Conservation (phyloP, 2,329 filamentous ascomycete species). For the Hirsutella minnesotensis region DNA sequence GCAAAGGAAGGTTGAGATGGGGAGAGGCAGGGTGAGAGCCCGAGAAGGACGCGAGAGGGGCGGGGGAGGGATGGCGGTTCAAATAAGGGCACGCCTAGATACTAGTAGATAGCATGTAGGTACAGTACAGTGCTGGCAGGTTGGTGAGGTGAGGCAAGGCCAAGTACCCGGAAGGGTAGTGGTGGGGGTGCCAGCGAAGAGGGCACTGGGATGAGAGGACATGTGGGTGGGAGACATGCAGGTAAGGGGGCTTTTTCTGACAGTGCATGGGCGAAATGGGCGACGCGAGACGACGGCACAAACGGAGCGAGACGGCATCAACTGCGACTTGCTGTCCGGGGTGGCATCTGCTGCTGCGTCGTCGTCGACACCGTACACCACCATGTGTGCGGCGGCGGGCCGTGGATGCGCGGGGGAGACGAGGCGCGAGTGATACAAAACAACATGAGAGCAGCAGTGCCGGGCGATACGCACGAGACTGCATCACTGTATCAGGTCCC, state of each 20-base stretch:
- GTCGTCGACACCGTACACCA: too few species aligned
- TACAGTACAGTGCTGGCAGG: background rate
- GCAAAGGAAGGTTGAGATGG: slow-evolving; percentile 8
- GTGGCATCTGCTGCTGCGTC: too few species aligned
- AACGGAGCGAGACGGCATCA: slow-evolving; percentile 11
- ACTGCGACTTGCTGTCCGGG: too few species aligned
- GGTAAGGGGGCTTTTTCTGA: slow-evolving; percentile 25
- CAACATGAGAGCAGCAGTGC: too few species aligned
- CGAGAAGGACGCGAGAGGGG: slow-evolving; percentile 12
- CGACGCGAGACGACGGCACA: too few species aligned
- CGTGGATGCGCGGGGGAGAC: too few species aligned
- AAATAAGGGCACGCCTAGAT: slow-evolving; percentile 14
- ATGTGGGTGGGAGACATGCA: slow-evolving; percentile 34
- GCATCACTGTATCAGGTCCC: too few species aligned
- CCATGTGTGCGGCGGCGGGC: too few species aligned
- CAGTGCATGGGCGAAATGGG: slow-evolving; percentile 20
- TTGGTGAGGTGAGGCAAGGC: background rate
- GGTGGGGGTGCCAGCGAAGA: slow-evolving; percentile 23
- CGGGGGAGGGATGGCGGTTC: slow-evolving; percentile 14
- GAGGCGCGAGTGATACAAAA: too few species aligned
- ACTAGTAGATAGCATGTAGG: background rate
- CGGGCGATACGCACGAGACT: too few species aligned
- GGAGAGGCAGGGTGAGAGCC: slow-evolving; percentile 1
- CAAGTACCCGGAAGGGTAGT: slow-evolving; percentile 10
- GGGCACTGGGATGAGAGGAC: slow-evolving; percentile 28